These are phyloP conservation scores for Rhodotorula paludigena DNA, from an alignment of 768 basidiomycete species.

Conservation along the genomic window DNA sequence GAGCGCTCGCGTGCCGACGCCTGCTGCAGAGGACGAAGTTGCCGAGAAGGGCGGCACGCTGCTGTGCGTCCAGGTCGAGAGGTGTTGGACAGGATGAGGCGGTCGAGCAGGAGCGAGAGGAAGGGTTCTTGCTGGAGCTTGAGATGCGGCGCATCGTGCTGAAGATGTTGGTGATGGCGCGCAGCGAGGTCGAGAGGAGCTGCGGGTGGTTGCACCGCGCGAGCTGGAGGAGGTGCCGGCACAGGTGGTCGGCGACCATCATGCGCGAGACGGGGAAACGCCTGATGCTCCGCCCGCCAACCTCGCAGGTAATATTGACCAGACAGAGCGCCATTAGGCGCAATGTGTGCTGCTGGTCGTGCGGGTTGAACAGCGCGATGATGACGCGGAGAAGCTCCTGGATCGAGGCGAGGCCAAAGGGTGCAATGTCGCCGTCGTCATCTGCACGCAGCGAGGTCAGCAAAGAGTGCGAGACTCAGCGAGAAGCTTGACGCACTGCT, in stretches of 20 bases:
- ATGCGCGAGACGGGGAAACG: constrained; percentile 69
- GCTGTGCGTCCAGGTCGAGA: constrained; percentile 37
- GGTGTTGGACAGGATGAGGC: constrained; percentile 55
- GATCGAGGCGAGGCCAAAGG: constrained; percentile 86
- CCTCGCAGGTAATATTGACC: constrained; percentile 80
- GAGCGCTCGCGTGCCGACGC: constrained; percentile 10
- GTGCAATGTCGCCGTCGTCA: constrained; percentile 39
- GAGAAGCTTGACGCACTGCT: too few species aligned
- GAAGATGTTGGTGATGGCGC: constrained; percentile 80
- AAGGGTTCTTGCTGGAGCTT: constrained; percentile 95
- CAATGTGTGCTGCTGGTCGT: constrained; percentile 88
- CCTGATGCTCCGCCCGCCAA: constrained; percentile 68
- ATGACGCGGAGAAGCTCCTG: constrained; percentile 91
- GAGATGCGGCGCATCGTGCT: constrained; percentile 76
- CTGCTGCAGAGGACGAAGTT: too few species aligned
- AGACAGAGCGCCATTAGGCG: constrained; percentile 80
- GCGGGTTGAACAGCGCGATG: constrained; percentile 89
- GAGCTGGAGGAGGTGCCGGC: constrained; percentile 93
- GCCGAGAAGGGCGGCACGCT: background rate
- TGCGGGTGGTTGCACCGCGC: constrained; percentile 80
- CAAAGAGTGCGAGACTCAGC: too few species aligned
- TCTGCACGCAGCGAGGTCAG: background rate
- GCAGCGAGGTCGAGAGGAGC: constrained; percentile 74
- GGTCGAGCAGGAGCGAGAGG: constrained; percentile 86
- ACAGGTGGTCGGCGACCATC: constrained; percentile 79